Evolutionary conservation across 306 rosid species (phyloP), one percentile per base, ranked within the genome.

Genomic region (Prunus mongolica): DNA sequence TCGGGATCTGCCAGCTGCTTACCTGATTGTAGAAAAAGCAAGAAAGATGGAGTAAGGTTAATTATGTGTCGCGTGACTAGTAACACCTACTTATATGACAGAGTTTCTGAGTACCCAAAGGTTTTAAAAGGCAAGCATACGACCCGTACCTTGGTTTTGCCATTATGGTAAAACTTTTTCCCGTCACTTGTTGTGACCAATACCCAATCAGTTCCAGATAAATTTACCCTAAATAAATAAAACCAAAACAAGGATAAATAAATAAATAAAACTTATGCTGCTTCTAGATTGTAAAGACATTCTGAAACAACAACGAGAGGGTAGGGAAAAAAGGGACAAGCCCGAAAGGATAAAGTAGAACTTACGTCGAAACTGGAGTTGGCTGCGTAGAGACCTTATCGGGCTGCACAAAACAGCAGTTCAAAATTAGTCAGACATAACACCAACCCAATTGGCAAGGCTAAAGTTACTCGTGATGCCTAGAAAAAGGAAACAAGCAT

Each of bases 1-100:
- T 86, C 72, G 99, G 99, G 81, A 95, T 91, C 87, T 95, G 96
- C 99, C 99, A 95, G 89, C 97, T 88, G 86, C 99, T 95, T 38
- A 90, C 85, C 99, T 95, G 84, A 80, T 71, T 15, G 68, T 61
- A 12, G 79, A 76, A 79, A 70, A 63, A 22, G 41, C 55, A 77
- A 67, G 52, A 60, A 62, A 83, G 67, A 73, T 24, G 32, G 13
- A 54, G 16, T 30, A 12, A 27, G 47, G 8, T 32, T 27, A 45
- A 58, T 44, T 28, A 55, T 24, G 18, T 4, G 20, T 3, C 46
- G 27, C 20, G 46, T 61, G 38, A 34, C 47, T 1, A 74, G 15
- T 44, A 82, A 67, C 46, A 49, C 49, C 20, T 11, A 28, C 44
- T 68, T 45, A 67, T 46, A 72, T 18, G 8, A 44, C 11, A 73